Base-by-base conservation (phyloP, 2,329 filamentous ascomycete genomes). In the Fusarium praegraminearum region DNA sequence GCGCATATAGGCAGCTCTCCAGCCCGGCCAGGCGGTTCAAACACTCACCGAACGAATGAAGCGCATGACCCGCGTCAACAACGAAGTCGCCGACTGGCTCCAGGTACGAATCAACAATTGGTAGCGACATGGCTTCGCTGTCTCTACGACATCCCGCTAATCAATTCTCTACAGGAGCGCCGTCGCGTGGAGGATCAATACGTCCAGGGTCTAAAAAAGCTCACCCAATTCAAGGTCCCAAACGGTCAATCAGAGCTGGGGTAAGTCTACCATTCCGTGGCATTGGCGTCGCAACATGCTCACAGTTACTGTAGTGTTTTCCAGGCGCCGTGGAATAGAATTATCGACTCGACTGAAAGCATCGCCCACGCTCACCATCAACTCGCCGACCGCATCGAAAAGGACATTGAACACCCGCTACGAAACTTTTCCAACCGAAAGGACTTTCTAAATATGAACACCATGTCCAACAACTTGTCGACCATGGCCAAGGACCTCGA, bases 61-160 rank as follows among this genome's bases (percentile, higher is more conserved):
- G 80, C 89, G 93, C 80, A 95, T 98, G 78, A 88, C 87, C 75
- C 93, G 91, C 80, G 83, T 97, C 82, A 98, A 99, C 81, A 82
- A 85, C 73, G 93, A 98, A 78, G 93, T 99, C 76, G 95, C 95
- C 79, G 95, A 98, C 82, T 99, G 95, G 93, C 87, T 99, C 67
- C 92, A 95, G 90, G 94, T 97, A 89, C 81, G 82, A 66, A 46
- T 36, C 41, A 33, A 30, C 70, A 71, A 66, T 30, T 30, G 28
- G 28, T 30, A 30, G 28, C 28, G 28, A 30, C 10, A 30, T 30
- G 10, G 28, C 10, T 30, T 30, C 28, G 28, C 28, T 30, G 28
- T 30, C 28, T 30, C 11, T 30, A 30, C 28, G 18, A 46, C 43
- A 35, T 32, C 45, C 13, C 30, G 41, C 67, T 73, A 51, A 74